Base-by-base conservation (phyloP, 73 alveolate genomes). In the Paramecium tetraurelia region DNA sequence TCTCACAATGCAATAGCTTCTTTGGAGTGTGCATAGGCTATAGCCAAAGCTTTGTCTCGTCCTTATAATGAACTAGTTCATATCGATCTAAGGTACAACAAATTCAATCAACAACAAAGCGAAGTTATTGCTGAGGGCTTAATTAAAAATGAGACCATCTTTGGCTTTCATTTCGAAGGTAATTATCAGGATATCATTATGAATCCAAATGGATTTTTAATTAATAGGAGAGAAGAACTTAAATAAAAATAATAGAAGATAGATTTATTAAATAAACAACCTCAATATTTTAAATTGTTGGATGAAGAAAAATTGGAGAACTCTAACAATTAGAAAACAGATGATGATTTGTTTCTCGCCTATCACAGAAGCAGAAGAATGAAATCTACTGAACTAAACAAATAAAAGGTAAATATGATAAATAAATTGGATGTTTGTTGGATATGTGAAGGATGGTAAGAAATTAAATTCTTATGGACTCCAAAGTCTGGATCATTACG, bases 401-500 rank as follows among this genome's bases (percentile, higher is more conserved):
- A 71, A 29, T 71, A 71, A 33, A 71, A 71, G 12, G 20, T 71
- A 71, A 71, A 33, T 33, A 71, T 29, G 86, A 71, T 33, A 18
- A 71, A 71, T 31, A 36, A 36, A 33, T 33, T 71, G 57, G 86
- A 71, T 71, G 58, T 71, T 2, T 71, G 86, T 71, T 71, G 86
- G 86, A 71, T 71, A 21, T 71, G 86, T 29, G 48, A 71, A 71
- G 86, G 86, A 3, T 71, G 86, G 86, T 33, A 33, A 33, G 86
- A 71, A 71, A 71, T 71, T 29, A 71, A 33, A 71, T 71, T 71
- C 14, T 14, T 2, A 29, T 71, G 58, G 59, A 71, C 10, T 36
- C 86, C 33, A 71, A 71, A 71, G 16, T 71, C 86, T 12, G 86
- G 86, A 0, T 12, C 48, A 3, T 33, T 33, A 24, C 3, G 12